Percentiles rank a stretch among this genome's conserved stretches.
phyloP scores from a whole-genome alignment of 1,284 basidiomycete species.

The Anthracocystis setariae region DNA sequence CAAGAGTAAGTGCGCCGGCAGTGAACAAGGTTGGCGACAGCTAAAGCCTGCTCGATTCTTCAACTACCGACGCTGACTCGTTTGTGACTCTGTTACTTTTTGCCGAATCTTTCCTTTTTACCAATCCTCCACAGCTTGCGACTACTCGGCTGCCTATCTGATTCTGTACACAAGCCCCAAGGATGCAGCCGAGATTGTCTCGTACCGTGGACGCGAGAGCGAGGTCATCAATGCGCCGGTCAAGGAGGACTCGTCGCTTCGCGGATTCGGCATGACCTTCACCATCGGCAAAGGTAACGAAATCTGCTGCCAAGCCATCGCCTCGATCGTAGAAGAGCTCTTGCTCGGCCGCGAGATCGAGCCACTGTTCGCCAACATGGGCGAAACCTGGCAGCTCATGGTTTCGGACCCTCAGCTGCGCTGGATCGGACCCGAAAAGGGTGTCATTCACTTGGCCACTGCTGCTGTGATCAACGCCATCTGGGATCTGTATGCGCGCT shows the following conservation, averaged over 20 bases:
- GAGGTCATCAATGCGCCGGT: conserved; percentile 49
- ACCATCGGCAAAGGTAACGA: conserved; percentile 73
- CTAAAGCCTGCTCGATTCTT: too few species aligned
- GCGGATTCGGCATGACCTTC: conserved; percentile 71
- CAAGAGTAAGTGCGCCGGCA: conserved; percentile 71
- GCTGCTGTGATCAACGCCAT: conserved; percentile 78
- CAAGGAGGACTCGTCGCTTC: conserved; percentile 68
- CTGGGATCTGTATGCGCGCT: conserved; percentile 79
- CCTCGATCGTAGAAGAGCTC: conserved; percentile 72
- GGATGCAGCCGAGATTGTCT: conserved; percentile 33
- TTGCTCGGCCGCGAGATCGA: conserved; percentile 86
- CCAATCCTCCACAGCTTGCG: conserved; percentile 69
- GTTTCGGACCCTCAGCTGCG: conserved; percentile 55
- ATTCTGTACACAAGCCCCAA: conserved; percentile 76
- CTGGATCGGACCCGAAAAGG: conserved; percentile 80
- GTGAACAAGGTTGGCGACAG: too few species aligned
- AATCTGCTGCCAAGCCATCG: conserved; percentile 70
- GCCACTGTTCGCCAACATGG: conserved; percentile 84
- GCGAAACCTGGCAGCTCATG: conserved; percentile 50
- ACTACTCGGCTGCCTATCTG: conserved; percentile 93
- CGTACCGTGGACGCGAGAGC: conserved; percentile 41
- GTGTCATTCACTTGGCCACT: conserved; percentile 82
- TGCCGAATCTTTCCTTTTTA: background rate
- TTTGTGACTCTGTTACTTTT: background rate
- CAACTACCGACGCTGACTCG: background rate